Evolutionary conservation across 306 rosid species (phyloP).

Genomic region (Pyrus pyrifolia): DNA sequence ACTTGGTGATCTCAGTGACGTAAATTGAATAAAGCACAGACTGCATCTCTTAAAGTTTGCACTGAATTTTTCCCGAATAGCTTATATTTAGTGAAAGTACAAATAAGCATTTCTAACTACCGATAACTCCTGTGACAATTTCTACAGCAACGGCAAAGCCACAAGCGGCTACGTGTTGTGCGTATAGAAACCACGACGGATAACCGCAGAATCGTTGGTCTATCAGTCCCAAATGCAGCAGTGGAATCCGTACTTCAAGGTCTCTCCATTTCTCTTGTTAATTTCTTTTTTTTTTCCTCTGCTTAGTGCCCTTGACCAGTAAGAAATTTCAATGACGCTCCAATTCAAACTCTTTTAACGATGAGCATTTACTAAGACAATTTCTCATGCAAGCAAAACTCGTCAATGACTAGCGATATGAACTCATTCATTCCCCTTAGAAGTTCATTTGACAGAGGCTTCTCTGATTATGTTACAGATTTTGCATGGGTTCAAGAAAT

Average conservation of each 20-base stretch:
- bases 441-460: not conserved
- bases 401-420: not conserved
- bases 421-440: not conserved
- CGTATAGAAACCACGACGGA: constrained; percentile 82
- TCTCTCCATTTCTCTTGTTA: constrained; percentile 3
- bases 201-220: constrained; percentile 77
- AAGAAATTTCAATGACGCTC: not conserved
- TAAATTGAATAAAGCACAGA: not conserved
- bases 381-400: not conserved
- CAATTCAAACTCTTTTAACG: not conserved
- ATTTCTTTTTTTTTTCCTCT: not conserved
- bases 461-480: constrained; percentile 38
- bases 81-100: not conserved
- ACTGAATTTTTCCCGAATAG: not conserved
- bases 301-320: not conserved
- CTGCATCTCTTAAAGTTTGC: not conserved
- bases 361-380: not conserved
- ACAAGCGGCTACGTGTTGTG: constrained; percentile 88
- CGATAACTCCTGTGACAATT: constrained; percentile 5
- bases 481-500: constrained; percentile 91
- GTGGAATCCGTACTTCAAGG: constrained; percentile 96
- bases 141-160: constrained; percentile 77
- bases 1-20: not conserved
- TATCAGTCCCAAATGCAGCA: constrained; percentile 88
- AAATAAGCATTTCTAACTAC: not conserved